Evolutionary conservation across 768 basidiomycete species (phyloP), one percentile per base, ranked within the genome.

Genomic region (Tulasnella sp.): DNA sequence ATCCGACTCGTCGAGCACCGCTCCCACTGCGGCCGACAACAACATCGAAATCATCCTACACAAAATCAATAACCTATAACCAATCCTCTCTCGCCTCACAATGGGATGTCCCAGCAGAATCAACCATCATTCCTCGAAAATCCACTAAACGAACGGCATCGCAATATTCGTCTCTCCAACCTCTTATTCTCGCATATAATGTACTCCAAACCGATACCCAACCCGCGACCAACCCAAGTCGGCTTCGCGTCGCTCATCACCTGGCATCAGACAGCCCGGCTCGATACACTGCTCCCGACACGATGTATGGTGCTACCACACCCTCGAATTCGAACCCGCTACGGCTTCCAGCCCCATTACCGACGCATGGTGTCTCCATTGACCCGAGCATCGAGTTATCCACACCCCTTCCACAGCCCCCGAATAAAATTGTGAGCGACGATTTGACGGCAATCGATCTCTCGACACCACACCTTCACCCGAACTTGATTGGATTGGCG

Each of bases 51-150:
- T 59, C 58, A 15, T 38, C 47, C 17, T 59, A 59, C 26, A 59
- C 58, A n/a, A 78, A 83, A 10, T 80, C 81, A 66, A 78, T 88
- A 0, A 85, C 87, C 3, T 90, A 90, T 66, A 78, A 77, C 1
- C 80, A 84, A 64, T 90, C 88, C 0, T 76, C 84, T 3, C 79
- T 90, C 23, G 77, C 85, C 3, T 73, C 76, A 43, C 44, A 27
- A 56, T 23, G 42, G 41, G 11, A 38, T 47, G 26, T 56, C 21
- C 27, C 34, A 42, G 26, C 24, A 32, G n/a, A 30, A 24, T 19
- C 23, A 50, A 8, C 58, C 47, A 15, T 24, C 58, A 10, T 26
- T 30, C 7, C 29, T 47, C 5, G 43, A 30, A 44, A 26, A 29
- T 29, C 47, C 23, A 5, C 32, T 34, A 50, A 23, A 38, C 27